phyloP scores from a whole-genome alignment of 768 basidiomycete genomes.

The Suillus fuscotomentosus region DNA sequence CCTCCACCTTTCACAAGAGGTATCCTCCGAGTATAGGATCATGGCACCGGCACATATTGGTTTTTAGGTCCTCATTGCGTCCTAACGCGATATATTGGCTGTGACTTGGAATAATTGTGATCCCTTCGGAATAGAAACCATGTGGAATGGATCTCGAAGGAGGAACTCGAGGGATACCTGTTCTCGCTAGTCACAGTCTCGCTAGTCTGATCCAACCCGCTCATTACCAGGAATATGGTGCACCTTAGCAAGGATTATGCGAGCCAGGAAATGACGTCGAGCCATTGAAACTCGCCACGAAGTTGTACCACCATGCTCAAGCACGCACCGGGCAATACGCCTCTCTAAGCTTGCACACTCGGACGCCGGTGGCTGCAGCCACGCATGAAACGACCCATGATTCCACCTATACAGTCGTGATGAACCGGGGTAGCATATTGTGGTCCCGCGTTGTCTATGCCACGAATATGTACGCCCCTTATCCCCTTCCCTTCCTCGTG shows the following conservation, averaged over 20 bases:
- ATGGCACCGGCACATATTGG: too few relatives aligned
- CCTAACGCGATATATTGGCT: too few relatives aligned
- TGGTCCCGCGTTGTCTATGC: slow-evolving; percentile 80
- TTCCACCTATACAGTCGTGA: slow-evolving; percentile 20
- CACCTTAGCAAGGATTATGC: slow-evolving; percentile 50
- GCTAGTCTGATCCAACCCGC: too few relatives aligned
- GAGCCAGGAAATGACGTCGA: slow-evolving; percentile 65
- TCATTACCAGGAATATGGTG: too few relatives aligned
- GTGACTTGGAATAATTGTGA: too few relatives aligned
- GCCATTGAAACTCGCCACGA: slow-evolving; percentile 79
- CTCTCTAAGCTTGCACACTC: slow-evolving; percentile 62
- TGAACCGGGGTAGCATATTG: slow-evolving; percentile 54
- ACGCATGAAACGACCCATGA: background rate
- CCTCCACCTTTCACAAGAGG: too few relatives aligned
- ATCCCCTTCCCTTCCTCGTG: slow-evolving; percentile 69
- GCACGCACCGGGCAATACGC: slow-evolving; percentile 26
- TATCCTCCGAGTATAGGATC: too few relatives aligned
- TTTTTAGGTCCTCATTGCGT: too few relatives aligned
- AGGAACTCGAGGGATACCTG: too few relatives aligned
- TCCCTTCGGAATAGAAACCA: too few relatives aligned
- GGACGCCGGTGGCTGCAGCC: slow-evolving; percentile 63
- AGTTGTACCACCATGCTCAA: slow-evolving; percentile 49
- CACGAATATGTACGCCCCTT: slow-evolving; percentile 80
- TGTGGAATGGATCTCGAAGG: too few relatives aligned
- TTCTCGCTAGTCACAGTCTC: too few relatives aligned